Evolutionary conservation across 805 yeast species (phyloP), one percentile per base, ranked within the genome.

Genomic region (Yamadazyma ubonensis): DNA sequence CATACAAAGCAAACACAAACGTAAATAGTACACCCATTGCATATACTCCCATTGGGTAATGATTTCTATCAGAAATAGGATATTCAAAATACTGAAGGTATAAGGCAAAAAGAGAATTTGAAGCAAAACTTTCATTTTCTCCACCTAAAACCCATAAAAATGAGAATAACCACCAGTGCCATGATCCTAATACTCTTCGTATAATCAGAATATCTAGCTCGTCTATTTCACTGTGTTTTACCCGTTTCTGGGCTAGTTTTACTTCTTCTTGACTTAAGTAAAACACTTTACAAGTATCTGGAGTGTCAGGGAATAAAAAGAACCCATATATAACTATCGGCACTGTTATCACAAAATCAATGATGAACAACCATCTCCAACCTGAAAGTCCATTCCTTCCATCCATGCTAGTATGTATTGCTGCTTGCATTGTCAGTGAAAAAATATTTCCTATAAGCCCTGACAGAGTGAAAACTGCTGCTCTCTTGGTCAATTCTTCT

Each of bases 301-400:
- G 82, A 21, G 64, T 53, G 51, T 79, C 83, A 9, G 86, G 86
- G 54, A 80, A 77, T 40, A 71, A 72, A 2, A 81, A 33, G 42
- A 73, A 66, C 1, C 86, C 85, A 46, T 73, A 78, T 3, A 78
- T 26, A 3, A 76, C 73, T 39, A 80, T 73, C 1, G 83, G 83
- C 3, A 79, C 51, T 0, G 85, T 78, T 32, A 79, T 67, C 22
- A 76, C 50, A 47, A 77, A 79, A 57, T 80, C 84, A 45, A 80
- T 76, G 32, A 81, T 75, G 52, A 78, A 81, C n/a, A 79, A 72
- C 85, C 85, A 79, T 55, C 81, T 68, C 84, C 84, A 79, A 6
- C 86, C 85, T 3, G 70, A 67, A 11, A 79, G 54, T 0, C 81
- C 81, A n/a, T 58, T 55, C 15, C 48, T 54, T 39, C 76, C 73